Conservation (phyloP, 768 basidiomycete genomes). For the Suillus weaverae region DNA sequence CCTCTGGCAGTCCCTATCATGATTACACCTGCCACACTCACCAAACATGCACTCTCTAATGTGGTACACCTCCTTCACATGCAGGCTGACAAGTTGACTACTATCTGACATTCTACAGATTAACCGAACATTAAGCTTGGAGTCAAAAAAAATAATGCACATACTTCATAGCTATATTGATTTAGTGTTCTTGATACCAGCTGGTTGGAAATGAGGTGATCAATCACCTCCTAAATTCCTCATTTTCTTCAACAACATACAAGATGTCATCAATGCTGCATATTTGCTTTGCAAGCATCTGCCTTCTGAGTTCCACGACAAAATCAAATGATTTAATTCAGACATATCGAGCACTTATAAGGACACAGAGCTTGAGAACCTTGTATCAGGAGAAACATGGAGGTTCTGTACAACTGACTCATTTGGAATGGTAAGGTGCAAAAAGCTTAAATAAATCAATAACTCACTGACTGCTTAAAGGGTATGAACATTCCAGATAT, state of each 20-base stretch:
- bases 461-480: slow-evolving; percentile 16
- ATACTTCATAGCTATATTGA: slow-evolving; percentile 13
- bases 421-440: slow-evolving; percentile 35
- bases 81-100: background rate
- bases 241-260: slow-evolving; percentile 30
- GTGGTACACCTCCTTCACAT: background rate
- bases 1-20: slow-evolving; percentile 13
- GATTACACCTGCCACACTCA: slow-evolving; percentile 21
- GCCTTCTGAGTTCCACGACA: slow-evolving; percentile 13
- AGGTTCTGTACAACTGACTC: slow-evolving; percentile 32
- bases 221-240: slow-evolving; percentile 22
- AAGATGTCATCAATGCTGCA: slow-evolving; percentile 17
- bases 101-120: slow-evolving; percentile 10
- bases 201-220: slow-evolving; percentile 10
- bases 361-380: slow-evolving; percentile 11
- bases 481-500: slow-evolving; percentile 39
- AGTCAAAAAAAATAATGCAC: slow-evolving; percentile 16
- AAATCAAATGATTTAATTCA: slow-evolving; percentile 25
- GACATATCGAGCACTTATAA: slow-evolving; percentile 22
- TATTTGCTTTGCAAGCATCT: slow-evolving; percentile 12
- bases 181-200: slow-evolving; percentile 20
- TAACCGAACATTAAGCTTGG: slow-evolving; percentile 21
- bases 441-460: too few species aligned
- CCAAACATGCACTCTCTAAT: slow-evolving; percentile 8
- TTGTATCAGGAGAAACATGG: slow-evolving; percentile 20